Evolutionary conservation across 306 rosid genomes (phyloP).

Genomic region (Ochetophila trinervis): DNA sequence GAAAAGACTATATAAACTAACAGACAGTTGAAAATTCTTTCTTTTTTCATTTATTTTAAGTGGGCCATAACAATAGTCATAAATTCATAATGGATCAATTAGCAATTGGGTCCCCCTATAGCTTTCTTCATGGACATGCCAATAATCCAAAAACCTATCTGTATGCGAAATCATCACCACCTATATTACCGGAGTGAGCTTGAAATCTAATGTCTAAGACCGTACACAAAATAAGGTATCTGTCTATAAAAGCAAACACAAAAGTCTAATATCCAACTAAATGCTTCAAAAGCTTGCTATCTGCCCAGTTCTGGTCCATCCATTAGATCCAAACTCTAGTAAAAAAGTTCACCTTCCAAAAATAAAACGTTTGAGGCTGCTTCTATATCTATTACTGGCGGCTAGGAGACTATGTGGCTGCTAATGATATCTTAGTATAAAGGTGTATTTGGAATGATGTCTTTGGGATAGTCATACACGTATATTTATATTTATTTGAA

Average conservation of each 20-base stretch:
- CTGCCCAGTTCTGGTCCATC: neutral
- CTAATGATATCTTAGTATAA: neutral
- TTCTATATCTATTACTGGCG: slow-evolving; percentile 9
- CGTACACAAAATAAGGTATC: neutral
- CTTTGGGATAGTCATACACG: neutral
- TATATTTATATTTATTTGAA: neutral
- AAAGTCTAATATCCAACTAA: neutral
- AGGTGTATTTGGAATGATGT: neutral
- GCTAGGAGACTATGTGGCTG: neutral
- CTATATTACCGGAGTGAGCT: neutral
- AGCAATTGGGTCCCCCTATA: no score
- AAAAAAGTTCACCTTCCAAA: slow-evolving; percentile 19
- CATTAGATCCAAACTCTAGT: slow-evolving; percentile 23
- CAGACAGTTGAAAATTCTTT: no score
- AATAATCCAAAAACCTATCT: neutral
- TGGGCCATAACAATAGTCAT: no score
- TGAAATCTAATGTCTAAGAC: neutral
- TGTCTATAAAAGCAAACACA: neutral
- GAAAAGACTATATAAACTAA: no score
- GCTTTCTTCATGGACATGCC: no score
- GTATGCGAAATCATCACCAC: neutral
- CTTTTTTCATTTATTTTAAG: no score
- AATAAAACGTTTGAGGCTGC: neutral
- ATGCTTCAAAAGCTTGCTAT: neutral
- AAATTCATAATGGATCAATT: no score